Evolutionary conservation across 2,329 filamentous ascomycete species (phyloP).

Genomic region (Tympanopsis confertula): DNA sequence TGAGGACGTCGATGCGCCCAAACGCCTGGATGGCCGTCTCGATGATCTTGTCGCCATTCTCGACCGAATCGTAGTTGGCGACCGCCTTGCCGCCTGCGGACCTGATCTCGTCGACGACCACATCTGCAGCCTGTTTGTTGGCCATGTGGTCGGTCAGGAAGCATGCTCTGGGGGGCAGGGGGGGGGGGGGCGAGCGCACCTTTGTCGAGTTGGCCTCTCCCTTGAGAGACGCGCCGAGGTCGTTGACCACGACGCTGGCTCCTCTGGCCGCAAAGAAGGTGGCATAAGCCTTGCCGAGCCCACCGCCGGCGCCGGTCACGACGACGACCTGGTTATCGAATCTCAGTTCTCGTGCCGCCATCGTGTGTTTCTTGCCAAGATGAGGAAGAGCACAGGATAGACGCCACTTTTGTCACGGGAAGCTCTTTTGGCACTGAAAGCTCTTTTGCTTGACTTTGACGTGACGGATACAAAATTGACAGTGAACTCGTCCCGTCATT

Average conservation of each 20-base stretch:
- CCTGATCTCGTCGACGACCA: constrained; percentile 74
- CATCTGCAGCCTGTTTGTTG: constrained; percentile 58
- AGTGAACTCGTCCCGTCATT: no score
- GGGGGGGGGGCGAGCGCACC: constrained; percentile 36
- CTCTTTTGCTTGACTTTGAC: no score
- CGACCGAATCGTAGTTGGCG: constrained; percentile 92
- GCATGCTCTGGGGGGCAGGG: not conserved
- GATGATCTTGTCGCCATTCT: constrained; percentile 89
- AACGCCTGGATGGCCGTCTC: constrained; percentile 71
- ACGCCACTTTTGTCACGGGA: no score
- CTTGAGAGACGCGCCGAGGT: constrained; percentile 84
- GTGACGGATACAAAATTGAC: no score
- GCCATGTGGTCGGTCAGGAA: constrained; percentile 3
- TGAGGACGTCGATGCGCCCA: constrained; percentile 82
- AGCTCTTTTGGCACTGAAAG: no score
- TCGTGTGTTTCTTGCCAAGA: no score
- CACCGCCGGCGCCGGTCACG: constrained; percentile 75
- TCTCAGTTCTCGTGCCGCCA: no score
- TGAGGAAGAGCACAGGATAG: no score
- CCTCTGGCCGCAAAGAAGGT: constrained; percentile 85
- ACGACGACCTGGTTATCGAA: constrained; percentile 85
- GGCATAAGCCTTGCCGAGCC: constrained; percentile 71
- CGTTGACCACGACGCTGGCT: constrained; percentile 92
- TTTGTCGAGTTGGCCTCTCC: constrained; percentile 80
- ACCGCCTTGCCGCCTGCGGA: constrained; percentile 86